Conservation (phyloP, 345 rosid species). For the Gossypium arboreum region DNA sequence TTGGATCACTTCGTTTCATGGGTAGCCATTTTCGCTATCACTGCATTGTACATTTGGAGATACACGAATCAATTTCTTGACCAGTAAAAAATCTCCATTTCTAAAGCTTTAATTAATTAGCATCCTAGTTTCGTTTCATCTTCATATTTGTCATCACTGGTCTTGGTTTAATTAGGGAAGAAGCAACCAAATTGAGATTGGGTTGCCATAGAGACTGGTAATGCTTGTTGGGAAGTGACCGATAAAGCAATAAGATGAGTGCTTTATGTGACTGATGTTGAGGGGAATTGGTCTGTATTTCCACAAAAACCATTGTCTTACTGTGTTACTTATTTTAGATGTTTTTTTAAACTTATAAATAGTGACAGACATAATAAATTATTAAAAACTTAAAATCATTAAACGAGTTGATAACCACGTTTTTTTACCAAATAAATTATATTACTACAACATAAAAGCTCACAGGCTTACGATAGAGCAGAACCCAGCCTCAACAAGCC, state of each 20-base stretch:
- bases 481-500: no score
- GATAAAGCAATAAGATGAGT: not conserved
- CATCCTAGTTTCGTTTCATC: not conserved
- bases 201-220: not conserved
- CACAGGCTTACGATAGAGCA: no score
- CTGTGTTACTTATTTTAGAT: no score
- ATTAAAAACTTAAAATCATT: no score
- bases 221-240: conserved; percentile 12
- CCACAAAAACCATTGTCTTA: not conserved
- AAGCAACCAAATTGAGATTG: not conserved
- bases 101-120: not conserved
- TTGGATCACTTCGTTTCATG: conserved; percentile 30
- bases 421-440: no score
- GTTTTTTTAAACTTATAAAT: no score
- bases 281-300: not conserved
- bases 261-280: not conserved
- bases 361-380: no score
- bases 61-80: not conserved
- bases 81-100: not conserved
- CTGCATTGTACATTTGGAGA: conserved; percentile 45
- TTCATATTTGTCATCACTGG: not conserved
- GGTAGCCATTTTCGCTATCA: conserved; percentile 28
- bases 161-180: not conserved
- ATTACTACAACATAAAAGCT: no score
- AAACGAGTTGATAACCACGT: no score